Base-by-base conservation (phyloP, 306 rosid genomes). In the Quercus gilva region DNA sequence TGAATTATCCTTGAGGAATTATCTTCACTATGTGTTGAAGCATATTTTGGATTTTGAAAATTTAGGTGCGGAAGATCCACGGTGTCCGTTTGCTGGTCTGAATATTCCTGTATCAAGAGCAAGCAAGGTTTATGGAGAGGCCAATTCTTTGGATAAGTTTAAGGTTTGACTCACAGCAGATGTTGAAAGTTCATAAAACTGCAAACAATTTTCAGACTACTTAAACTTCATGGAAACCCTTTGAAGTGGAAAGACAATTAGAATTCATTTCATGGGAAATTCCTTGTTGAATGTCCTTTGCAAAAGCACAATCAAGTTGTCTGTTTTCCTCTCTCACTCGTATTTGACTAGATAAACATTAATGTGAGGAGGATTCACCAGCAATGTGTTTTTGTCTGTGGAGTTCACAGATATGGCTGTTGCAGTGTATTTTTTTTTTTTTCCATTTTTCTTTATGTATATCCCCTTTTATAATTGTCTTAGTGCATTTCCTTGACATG, bases 41-140 rank as follows among this genome's bases (percentile, higher is more conserved):
- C 67, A 43, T 65, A 49, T 52, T 11, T 81, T 81, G 78, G 55
- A 69, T 33, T 76, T 77, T 26, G 55, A 67, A 73, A 87, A 80
- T 78, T 78, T 61, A 95, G 99, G 98, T 65, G 93, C 88, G 3
- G 93, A 89, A 82, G 98, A 95, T 85, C 97, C 91, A 79, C 89
- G 94, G 69, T 92, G 98, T 74, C 97, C 93, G 8, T 55, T 80
- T 53, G 87, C 43, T 29, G 98, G 99, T 73, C 80, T 93, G 85
- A 86, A 87, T 26, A 73, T 68, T 77, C 82, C 88, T 9, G 59
- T 43, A 55, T 74, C 84, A 69, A 83, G 81, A 77, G 86, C 88
- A 63, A 35, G 57, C 79, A 56, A 75, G 83, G 90, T 86, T 21
- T 90, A 93, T 18, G 77, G 11, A 81, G 83, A 63, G 70, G 81